phyloP scores from a whole-genome alignment of 2,329 filamentous ascomycete species.

The Chaetomiaceae sp. region DNA sequence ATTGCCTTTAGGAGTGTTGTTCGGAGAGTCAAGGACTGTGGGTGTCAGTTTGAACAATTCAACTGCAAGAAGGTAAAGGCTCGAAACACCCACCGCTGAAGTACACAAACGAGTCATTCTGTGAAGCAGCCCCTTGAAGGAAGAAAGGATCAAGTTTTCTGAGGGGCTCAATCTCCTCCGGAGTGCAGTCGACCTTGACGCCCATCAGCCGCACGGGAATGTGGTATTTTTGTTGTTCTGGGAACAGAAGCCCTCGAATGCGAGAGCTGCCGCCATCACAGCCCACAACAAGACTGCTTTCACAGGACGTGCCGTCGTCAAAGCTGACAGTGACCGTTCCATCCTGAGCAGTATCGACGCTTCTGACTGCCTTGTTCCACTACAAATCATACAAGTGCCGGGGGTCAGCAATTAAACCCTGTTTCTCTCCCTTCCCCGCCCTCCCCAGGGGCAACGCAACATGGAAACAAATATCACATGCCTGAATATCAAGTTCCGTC shows the following conservation, averaged over 20 bases:
- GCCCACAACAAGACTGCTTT: slow-evolving; percentile 44
- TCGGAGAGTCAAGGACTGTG: slow-evolving; percentile 46
- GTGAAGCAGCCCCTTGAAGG: slow-evolving; percentile 50
- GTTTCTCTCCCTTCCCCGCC: too few species aligned
- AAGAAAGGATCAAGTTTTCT: slow-evolving; percentile 49
- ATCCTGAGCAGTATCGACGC: slow-evolving; percentile 30
- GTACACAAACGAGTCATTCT: slow-evolving; percentile 49
- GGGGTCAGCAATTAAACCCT: too few species aligned
- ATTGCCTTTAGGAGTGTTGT: slow-evolving; percentile 33
- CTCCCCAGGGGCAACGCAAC: too few species aligned
- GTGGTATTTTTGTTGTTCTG: slow-evolving; percentile 33
- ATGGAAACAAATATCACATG: slow-evolving; percentile 22
- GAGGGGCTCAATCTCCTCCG: slow-evolving; percentile 40
- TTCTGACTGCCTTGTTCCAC: slow-evolving; percentile 39
- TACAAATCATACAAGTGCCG: slow-evolving; percentile 19
- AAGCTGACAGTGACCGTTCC: slow-evolving; percentile 42
- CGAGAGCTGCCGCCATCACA: slow-evolving; percentile 49
- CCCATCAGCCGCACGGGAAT: slow-evolving; percentile 49
- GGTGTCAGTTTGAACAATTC: not conserved
- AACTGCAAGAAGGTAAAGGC: not conserved
- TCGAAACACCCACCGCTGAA: slow-evolving; percentile 42
- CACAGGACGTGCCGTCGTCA: slow-evolving; percentile 40
- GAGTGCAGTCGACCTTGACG: slow-evolving; percentile 39
- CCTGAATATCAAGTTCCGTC: slow-evolving; percentile 44
- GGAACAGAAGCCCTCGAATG: slow-evolving; percentile 37